Base-by-base conservation (phyloP, 2,329 filamentous ascomycete genomes). In the Colletotrichum horii region DNA sequence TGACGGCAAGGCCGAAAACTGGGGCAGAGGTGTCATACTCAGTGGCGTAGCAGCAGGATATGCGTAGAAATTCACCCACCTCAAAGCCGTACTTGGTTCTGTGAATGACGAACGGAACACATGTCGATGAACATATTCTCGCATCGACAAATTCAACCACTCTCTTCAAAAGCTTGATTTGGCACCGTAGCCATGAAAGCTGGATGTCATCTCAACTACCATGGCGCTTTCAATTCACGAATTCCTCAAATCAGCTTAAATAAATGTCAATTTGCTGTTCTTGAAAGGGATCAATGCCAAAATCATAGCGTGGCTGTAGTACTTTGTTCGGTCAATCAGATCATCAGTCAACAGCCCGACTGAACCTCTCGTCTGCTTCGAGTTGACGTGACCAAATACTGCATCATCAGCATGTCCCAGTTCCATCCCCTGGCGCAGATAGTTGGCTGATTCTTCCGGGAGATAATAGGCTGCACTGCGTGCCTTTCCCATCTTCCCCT, bases 201-300 rank as follows among this genome's bases (percentile, higher is more conserved):
- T 48, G 22, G 9, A 7, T 22, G 43, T 52, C 4, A 8, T 22
- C 3, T 52, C n/a, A 52, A 52, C n/a, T 8, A 52, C 6, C 43
- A n/a, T 9, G 11, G n/a, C n/a, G 11, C 43, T 12, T 22, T 22
- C n/a, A 22, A 3, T 60, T n/a, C 6, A 8, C 9, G 22, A 15
- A 22, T 8, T n/a, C 2, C 56, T 22, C n/a, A 15, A 11, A 11
- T 60, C 4, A 16, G 11, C 24, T 71, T 16, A 69, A 24, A 58
- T 12, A 48, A 86, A 87, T 2, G 81, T 81, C 70, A 86, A 71
- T 3, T 70, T 78, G 8, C 68, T 36, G 67, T 86, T 87, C 72
- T 80, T 84, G 58, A 86, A 86, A 2, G 85, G 85, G 66, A 87
- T 85, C 72, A 87, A 65, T 4, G 85, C 85, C 64, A 86, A 58